Conservation (phyloP, 345 rosid genomes). For the Syzygium grande region DNA sequence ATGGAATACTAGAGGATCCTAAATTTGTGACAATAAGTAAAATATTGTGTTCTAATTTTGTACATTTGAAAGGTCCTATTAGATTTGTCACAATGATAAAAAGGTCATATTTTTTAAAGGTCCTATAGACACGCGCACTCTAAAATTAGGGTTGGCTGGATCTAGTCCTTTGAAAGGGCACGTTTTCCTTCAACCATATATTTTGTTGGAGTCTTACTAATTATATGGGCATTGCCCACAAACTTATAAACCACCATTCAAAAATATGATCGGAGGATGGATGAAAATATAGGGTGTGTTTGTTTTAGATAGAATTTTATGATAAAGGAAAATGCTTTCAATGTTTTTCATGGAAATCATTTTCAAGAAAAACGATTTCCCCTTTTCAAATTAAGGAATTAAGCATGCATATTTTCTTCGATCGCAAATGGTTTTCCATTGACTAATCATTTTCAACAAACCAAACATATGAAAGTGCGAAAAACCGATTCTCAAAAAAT, state of each 20-base stretch:
- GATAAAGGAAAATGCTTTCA: background rate
- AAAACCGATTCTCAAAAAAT: background rate
- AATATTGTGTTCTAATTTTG: background rate
- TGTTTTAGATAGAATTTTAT: background rate
- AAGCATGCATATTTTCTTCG: background rate
- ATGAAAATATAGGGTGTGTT: background rate
- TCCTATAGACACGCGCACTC: background rate
- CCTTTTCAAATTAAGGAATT: background rate
- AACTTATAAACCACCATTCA: background rate
- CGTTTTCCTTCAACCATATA: background rate
- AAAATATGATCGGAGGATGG: background rate
- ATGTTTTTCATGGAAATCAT: too few relatives aligned
- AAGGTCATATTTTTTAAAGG: background rate
- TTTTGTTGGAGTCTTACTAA: background rate
- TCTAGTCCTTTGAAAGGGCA: background rate
- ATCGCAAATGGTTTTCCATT: background rate
- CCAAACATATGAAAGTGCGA: background rate
- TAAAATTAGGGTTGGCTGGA: background rate
- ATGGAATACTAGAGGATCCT: background rate
- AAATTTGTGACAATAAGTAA: background rate
- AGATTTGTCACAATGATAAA: background rate
- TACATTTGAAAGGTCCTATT: background rate
- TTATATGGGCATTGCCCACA: background rate
- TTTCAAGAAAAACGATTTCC: background rate
- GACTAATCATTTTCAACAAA: background rate